Conservation (phyloP, 1,284 basidiomycete species). For the Rhodotorula mucilaginosa region DNA sequence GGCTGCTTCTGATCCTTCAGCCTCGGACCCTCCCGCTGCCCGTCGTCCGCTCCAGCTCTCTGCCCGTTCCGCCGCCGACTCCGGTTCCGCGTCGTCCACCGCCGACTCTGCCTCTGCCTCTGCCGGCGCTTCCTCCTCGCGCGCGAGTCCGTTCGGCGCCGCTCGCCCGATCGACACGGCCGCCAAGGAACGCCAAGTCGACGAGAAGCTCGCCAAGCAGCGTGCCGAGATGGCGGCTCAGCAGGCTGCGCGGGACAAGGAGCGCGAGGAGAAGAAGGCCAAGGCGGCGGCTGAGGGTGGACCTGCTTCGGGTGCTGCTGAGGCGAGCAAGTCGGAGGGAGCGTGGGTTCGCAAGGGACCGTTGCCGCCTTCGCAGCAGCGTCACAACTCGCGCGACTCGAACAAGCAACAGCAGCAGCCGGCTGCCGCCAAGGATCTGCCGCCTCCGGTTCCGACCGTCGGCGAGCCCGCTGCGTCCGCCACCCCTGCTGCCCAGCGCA, state of each 20-base stretch:
- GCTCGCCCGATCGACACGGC: conserved; percentile 87
- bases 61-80: conserved; percentile 29
- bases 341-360: conserved; percentile 27
- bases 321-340: conserved; percentile 15
- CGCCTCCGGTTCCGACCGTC: conserved; percentile 12
- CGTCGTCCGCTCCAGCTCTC: conserved; percentile 37
- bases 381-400: not conserved
- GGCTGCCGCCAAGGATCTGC: not conserved
- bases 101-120: conserved; percentile 60
- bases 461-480: not conserved
- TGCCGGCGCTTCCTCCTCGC: conserved; percentile 55
- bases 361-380: conserved; percentile 10
- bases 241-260: conserved; percentile 5
- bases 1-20: not conserved
- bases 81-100: conserved; percentile 66
- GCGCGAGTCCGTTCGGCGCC: conserved; percentile 81
- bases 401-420: not conserved
- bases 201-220: conserved; percentile 49
- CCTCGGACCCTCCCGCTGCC: conserved; percentile 14
- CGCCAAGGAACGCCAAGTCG: conserved; percentile 69
- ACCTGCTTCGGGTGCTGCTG: too few relatives aligned
- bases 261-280: conserved; percentile 2
- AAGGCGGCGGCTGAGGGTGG: not conserved
- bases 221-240: not conserved
- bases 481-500: not conserved